Evolutionary conservation across 2,329 filamentous ascomycete genomes (phyloP).

Genomic region (Endoconidiophora laricicola): DNA sequence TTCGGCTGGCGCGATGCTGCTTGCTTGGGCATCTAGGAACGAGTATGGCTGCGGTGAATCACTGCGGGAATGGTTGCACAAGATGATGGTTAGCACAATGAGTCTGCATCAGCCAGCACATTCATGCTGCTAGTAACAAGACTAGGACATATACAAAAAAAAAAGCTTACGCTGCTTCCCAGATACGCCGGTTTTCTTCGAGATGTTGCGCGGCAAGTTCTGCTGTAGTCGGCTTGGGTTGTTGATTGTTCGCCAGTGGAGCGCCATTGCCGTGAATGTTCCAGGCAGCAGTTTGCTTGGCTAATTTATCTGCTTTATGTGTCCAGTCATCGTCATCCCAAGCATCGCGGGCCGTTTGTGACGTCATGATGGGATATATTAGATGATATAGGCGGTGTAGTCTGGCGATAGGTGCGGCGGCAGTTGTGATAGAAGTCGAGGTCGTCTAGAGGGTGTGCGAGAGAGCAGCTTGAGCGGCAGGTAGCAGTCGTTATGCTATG

Average conservation of each 20-base stretch:
- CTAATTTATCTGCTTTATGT: constrained; percentile 46
- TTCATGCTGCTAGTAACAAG: neutral
- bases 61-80: constrained; percentile 23
- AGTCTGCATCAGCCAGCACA: neutral
- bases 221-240: constrained; percentile 44
- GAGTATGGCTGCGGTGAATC: constrained; percentile 60
- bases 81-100: neutral
- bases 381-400: constrained; percentile 4
- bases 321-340: constrained; percentile 94
- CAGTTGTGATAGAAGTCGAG: neutral
- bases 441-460: neutral
- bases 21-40: constrained; percentile 47
- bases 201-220: constrained; percentile 66
- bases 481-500: neutral
- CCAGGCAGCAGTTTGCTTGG: constrained; percentile 18
- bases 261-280: neutral
- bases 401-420: constrained; percentile 18
- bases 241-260: constrained; percentile 20
- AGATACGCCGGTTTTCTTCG: constrained; percentile 70
- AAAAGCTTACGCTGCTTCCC: constrained; percentile 60
- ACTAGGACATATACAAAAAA: neutral
- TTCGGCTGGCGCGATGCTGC: constrained; percentile 30
- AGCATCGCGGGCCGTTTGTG: constrained; percentile 44
- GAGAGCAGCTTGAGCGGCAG: no score
- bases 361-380: constrained; percentile 30